Evolutionary conservation across 2,329 filamentous ascomycete genomes (phyloP).

Genomic region (Aspergillus puulaauensis): DNA sequence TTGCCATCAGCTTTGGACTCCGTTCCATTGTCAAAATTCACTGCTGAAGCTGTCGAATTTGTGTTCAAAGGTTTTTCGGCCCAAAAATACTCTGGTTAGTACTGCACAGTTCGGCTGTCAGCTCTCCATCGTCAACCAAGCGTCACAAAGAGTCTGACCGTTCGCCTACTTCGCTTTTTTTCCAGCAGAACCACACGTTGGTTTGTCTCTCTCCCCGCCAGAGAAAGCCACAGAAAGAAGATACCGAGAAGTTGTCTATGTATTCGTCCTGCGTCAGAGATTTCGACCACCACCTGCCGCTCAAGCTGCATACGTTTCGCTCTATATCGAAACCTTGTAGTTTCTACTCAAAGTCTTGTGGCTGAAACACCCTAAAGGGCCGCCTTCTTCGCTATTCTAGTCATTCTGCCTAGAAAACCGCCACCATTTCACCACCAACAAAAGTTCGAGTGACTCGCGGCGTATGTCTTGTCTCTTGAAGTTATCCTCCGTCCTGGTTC

Average conservation of each 20-base stretch:
- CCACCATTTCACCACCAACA: conserved; percentile 27
- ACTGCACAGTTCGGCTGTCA: conserved; percentile 6
- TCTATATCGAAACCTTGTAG: conserved; percentile 93
- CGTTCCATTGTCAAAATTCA: conserved; percentile 10
- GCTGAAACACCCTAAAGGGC: conserved; percentile 59
- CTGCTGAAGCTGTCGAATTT: conserved; percentile 11
- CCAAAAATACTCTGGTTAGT: conserved; percentile 22
- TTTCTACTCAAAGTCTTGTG: conserved; percentile 85
- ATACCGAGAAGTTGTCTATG: conserved; percentile 72
- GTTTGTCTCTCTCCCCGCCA: conserved; percentile 34
- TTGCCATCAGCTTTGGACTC: conserved; percentile 17
- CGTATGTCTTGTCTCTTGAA: conserved; percentile 61
- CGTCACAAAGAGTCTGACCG: conserved; percentile 15
- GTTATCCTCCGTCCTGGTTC: conserved; percentile 45
- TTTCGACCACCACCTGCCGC: conserved; percentile 90
- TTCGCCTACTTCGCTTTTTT: conserved; percentile 3
- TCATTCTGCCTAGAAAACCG: conserved; percentile 30
- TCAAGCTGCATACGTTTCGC: conserved; percentile 96
- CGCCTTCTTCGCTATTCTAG: conserved; percentile 28
- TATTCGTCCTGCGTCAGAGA: conserved; percentile 96
- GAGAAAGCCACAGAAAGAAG: conserved; percentile 37
- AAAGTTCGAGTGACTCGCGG: conserved; percentile 31
- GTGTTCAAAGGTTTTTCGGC: conserved; percentile 10
- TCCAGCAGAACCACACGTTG: conserved; percentile 31
- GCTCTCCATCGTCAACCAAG: conserved; percentile 6